phyloP scores from a whole-genome alignment of 805 yeast species.

The Lachancea meyersii region DNA sequence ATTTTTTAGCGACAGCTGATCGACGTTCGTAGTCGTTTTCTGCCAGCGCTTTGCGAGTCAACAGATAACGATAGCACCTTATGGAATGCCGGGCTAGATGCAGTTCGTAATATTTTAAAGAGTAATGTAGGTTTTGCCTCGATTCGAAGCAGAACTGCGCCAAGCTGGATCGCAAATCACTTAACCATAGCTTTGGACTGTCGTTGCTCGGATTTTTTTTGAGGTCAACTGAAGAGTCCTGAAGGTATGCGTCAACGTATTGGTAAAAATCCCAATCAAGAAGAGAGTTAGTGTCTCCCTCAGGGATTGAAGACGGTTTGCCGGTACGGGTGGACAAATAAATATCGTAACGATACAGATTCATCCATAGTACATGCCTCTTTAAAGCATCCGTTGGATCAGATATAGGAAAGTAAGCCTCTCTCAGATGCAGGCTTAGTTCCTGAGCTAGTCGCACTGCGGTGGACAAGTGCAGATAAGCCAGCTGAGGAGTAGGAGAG shows the following conservation, averaged over 20 bases:
- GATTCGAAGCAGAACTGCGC: neutral
- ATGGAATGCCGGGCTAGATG: conserved; percentile 5
- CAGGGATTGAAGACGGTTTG: conserved; percentile 42
- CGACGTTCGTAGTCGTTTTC: conserved; percentile 1
- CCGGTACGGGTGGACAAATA: conserved; percentile 43
- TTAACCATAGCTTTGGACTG: neutral
- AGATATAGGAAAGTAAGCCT: conserved; percentile 33
- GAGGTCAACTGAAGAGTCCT: neutral
- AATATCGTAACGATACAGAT: conserved; percentile 38
- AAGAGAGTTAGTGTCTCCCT: conserved; percentile 34
- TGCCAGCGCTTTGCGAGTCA: conserved; percentile 3
- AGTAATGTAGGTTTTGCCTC: neutral
- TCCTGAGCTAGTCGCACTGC: conserved; percentile 46
- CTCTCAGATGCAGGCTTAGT: conserved; percentile 49
- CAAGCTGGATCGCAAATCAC: neutral
- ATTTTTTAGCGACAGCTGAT: neutral
- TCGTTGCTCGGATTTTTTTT: neutral
- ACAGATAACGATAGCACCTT: conserved; percentile 4
- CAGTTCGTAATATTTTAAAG: conserved; percentile 2
- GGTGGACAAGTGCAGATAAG: conserved; percentile 35
- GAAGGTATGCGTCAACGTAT: neutral
- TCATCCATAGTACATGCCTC: conserved; percentile 3
- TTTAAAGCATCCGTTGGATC: conserved; percentile 3
- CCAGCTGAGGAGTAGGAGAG: conserved; percentile 34
- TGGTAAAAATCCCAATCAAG: conserved; percentile 7